Evolutionary conservation across 805 yeast genomes (phyloP).

Genomic region (Metschnikowia lochheadii): DNA sequence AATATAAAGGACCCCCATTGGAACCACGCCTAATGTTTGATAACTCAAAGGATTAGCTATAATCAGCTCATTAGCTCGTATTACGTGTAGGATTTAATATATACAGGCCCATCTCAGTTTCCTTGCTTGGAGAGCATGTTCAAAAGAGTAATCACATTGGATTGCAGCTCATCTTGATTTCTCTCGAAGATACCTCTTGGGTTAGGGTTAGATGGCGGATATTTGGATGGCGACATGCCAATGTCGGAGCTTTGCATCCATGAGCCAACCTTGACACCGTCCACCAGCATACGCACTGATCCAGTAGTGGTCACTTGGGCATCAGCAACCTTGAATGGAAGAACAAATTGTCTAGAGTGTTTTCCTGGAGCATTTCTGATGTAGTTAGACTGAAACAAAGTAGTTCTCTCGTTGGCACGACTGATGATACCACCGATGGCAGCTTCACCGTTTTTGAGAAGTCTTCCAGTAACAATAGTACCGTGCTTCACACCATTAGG

Average conservation of each 20-base stretch:
- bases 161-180: constrained; percentile 21
- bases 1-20: background rate
- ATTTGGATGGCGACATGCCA: constrained; percentile 20
- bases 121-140: constrained; percentile 17
- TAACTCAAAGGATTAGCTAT: background rate
- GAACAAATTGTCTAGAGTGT: constrained; percentile 39
- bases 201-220: constrained; percentile 31
- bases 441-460: constrained; percentile 43
- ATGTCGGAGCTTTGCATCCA: constrained; percentile 33
- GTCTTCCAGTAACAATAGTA: constrained; percentile 65
- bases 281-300: constrained; percentile 34
- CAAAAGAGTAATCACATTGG: constrained; percentile 17
- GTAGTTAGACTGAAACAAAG: constrained; percentile 33
- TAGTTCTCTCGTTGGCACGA: constrained; percentile 29
- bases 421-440: constrained; percentile 57
- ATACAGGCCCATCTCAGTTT: constrained; percentile 7
- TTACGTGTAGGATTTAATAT: constrained; percentile 1
- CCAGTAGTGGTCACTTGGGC: constrained; percentile 39
- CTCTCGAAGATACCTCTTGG: constrained; percentile 33
- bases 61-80: too few species aligned
- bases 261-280: constrained; percentile 38
- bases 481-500: constrained; percentile 65
- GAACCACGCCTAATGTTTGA: background rate
- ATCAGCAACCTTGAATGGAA: constrained; percentile 40
- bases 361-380: constrained; percentile 35